These are phyloP conservation scores for Tetragonia tetragonoides DNA, from an alignment of 148 eudicot species.

Conservation along the genomic window DNA sequence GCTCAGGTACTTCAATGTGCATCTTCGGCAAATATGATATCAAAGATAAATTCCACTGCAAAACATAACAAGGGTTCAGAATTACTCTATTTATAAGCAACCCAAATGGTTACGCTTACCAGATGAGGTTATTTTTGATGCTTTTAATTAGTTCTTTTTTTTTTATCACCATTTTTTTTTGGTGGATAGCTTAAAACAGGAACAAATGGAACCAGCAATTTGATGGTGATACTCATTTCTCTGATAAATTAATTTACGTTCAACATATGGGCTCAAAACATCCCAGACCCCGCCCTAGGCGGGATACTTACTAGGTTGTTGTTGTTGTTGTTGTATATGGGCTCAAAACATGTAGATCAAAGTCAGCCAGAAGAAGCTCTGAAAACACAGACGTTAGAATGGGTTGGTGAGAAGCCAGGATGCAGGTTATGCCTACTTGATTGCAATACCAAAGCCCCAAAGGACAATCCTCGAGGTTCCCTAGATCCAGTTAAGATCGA, in stretches of 20 bases:
- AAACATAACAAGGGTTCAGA: neutral
- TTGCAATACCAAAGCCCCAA: neutral
- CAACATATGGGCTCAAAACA: no score
- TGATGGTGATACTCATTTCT: neutral
- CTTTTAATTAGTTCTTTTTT: neutral
- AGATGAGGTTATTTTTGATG: neutral
- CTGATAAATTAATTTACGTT: neutral
- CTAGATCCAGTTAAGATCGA: neutral
- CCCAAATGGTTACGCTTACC: neutral
- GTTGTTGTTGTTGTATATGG: no score
- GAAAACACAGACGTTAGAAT: neutral
- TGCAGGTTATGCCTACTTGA: neutral
- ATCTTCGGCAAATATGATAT: conserved; percentile 66
- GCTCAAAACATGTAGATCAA: neutral
- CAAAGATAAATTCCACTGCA: conserved; percentile 65
- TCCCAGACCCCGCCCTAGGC: no score
- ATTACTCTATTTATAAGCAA: conserved; percentile 3
- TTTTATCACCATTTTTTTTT: no score
- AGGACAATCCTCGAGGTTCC: neutral
- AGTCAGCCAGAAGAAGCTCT: neutral
- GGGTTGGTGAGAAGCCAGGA: neutral
- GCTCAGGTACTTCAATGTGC: conserved; percentile 34
- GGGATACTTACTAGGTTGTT: no score
- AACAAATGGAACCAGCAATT: neutral
- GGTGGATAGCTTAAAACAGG: neutral